phyloP scores from a whole-genome alignment of 2,329 filamentous ascomycete species.

The Ophiostoma montium region DNA sequence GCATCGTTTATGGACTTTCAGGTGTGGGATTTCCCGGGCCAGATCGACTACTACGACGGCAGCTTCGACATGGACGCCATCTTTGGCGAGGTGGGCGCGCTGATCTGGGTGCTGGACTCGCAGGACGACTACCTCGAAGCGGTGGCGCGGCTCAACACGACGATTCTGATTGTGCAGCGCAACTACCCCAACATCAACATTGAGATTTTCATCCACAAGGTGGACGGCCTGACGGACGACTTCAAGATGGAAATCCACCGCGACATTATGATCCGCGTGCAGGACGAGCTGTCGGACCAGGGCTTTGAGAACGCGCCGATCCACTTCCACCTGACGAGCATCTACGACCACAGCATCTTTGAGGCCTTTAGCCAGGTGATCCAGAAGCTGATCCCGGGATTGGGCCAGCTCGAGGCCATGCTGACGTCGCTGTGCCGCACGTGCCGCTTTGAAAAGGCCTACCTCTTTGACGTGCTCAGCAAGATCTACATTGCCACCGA shows the following conservation, averaged over 20 bases:
- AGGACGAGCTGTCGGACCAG: conserved; percentile 86
- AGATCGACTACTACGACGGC: conserved; percentile 77
- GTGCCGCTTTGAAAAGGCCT: conserved; percentile 93
- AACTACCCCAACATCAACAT: conserved; percentile 90
- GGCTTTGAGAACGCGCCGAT: conserved; percentile 89
- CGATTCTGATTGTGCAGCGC: conserved; percentile 77
- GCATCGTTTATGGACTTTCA: conserved; percentile 99
- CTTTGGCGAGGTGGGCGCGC: conserved; percentile 82
- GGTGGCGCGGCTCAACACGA: conserved; percentile 71
- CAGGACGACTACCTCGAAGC: conserved; percentile 96
- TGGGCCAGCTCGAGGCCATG: conserved; percentile 84
- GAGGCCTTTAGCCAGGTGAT: conserved; percentile 98
- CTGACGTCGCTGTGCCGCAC: conserved; percentile 88
- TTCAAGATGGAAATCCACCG: conserved; percentile 93
- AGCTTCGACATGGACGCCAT: conserved; percentile 86
- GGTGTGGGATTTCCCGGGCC: conserved; percentile 93
- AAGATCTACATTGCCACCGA: conserved; percentile 99
- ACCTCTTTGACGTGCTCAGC: conserved; percentile 91
- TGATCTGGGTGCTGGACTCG: conserved; percentile 98
- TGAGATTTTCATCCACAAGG: conserved; percentile 98
- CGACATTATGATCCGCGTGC: conserved; percentile 90
- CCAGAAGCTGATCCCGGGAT: conserved; percentile 87
- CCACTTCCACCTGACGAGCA: conserved; percentile 90
- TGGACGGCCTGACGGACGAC: conserved; percentile 92
- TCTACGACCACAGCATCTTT: conserved; percentile 95